Percentiles rank a stretch among this genome's conserved stretches.
phyloP scores from a whole-genome alignment of 2,329 filamentous ascomycete species.

The Aureobasidium sp. region DNA sequence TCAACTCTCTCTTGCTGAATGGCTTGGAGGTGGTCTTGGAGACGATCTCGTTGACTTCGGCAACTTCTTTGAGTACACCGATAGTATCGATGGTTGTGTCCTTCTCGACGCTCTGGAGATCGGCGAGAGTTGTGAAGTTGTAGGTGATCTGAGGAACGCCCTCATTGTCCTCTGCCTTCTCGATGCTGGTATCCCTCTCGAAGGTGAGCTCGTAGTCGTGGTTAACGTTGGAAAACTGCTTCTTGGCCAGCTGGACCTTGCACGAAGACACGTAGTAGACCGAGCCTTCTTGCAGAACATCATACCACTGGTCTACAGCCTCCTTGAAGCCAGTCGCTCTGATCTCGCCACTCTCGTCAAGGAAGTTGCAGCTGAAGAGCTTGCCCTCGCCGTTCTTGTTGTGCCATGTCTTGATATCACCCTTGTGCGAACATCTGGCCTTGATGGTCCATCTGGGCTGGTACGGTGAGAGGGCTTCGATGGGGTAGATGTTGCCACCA shows the following conservation, averaged over 20 bases:
- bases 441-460: constrained; percentile 98
- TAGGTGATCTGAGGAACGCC: constrained; percentile 86
- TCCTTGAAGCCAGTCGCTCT: constrained; percentile 94
- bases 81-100: constrained; percentile 88
- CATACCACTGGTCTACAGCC: constrained; percentile 78
- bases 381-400: constrained; percentile 86
- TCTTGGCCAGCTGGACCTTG: constrained; percentile 80
- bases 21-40: constrained; percentile 81
- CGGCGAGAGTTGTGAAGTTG: constrained; percentile 82
- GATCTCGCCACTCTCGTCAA: constrained; percentile 95
- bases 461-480: constrained; percentile 91
- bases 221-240: constrained; percentile 85
- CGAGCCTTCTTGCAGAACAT: constrained; percentile 75
- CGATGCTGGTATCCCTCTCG: constrained; percentile 77
- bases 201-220: constrained; percentile 97
- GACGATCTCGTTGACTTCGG: constrained; percentile 65
- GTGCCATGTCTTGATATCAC: constrained; percentile 90
- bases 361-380: constrained; percentile 87
- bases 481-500: constrained; percentile 71
- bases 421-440: constrained; percentile 82
- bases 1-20: constrained; percentile 88
- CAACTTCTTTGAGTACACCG: constrained; percentile 80
- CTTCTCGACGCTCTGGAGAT: constrained; percentile 79
- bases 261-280: constrained; percentile 95
- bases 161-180: constrained; percentile 82